phyloP scores from a whole-genome alignment of 208 protist species.

The Leishmania turanica region DNA sequence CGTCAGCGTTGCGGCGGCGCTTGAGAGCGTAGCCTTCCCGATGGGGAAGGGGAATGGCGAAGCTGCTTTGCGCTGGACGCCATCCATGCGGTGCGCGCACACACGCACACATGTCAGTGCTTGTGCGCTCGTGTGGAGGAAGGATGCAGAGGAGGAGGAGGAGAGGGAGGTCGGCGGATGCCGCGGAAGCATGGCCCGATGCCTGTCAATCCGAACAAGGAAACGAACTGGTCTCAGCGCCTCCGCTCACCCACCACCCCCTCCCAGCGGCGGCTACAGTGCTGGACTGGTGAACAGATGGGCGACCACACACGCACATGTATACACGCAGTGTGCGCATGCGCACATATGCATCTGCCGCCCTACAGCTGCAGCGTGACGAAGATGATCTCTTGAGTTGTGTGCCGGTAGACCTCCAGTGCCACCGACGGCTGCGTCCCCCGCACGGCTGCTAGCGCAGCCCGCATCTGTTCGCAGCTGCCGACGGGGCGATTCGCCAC shows the following conservation, averaged over 20 bases:
- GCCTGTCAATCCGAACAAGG: not conserved
- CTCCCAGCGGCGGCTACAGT: not conserved
- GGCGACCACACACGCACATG: not conserved
- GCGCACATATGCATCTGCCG: not conserved
- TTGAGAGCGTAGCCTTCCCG: not conserved
- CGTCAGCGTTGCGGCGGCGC: not conserved
- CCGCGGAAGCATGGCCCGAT: not conserved
- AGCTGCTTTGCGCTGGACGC: not conserved
- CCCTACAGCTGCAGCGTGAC: conserved; percentile 18
- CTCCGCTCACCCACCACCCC: not conserved
- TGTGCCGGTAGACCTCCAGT: conserved; percentile 54
- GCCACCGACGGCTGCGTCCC: conserved; percentile 9
- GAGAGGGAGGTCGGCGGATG: not conserved
- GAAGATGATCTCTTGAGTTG: conserved; percentile 26
- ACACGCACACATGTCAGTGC: not conserved
- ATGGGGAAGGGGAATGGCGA: not conserved
- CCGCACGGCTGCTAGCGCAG: conserved; percentile 30
- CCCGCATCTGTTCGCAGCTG: conserved; percentile 45
- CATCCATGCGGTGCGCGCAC: not conserved
- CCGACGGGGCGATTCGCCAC: conserved; percentile 20
- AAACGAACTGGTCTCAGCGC: not conserved
- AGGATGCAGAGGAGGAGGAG: not conserved
- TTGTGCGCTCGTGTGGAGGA: not conserved
- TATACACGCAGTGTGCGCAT: not conserved
- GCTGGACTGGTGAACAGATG: too few species aligned